phyloP scores from a whole-genome alignment of 495 filamentous ascomycete genomes.

The Penicillium pancosmium region DNA sequence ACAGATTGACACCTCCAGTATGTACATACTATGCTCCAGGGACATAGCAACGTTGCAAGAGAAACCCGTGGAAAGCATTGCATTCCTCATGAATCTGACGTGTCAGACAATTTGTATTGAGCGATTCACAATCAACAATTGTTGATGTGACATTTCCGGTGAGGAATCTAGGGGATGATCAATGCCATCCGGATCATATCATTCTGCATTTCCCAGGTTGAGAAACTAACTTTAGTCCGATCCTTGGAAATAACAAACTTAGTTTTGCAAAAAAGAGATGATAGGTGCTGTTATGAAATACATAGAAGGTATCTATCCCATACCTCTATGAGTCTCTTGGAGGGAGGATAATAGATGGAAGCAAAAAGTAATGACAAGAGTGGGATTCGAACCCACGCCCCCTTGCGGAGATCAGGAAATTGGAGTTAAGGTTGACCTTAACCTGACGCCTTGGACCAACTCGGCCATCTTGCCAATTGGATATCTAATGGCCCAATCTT shows the following conservation, averaged over 20 bases:
- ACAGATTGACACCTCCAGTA: not conserved
- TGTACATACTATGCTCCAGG: not conserved
- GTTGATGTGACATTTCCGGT: too few species aligned
- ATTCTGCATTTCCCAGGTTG: not conserved
- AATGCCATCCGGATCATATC: not conserved
- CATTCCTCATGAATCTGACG: not conserved
- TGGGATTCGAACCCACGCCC: constrained; percentile 44
- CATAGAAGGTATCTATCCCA: too few species aligned
- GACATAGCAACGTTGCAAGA: not conserved
- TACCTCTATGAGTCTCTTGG: not conserved
- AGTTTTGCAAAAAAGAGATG: not conserved
- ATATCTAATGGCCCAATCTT: not conserved
- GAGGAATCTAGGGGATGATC: too few species aligned
- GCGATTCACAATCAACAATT: too few species aligned
- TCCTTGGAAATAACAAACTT: too few species aligned
- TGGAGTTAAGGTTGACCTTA: constrained; percentile 37
- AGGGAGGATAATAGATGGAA: not conserved
- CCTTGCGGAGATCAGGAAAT: constrained; percentile 34
- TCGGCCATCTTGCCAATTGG: constrained; percentile 39
- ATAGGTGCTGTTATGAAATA: too few species aligned
- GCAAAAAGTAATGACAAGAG: constrained; percentile 34
- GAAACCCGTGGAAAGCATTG: not conserved
- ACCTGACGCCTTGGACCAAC: constrained; percentile 44
- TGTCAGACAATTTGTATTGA: not conserved
- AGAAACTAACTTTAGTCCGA: not conserved